A percentile compares a stretch with the other conserved stretches of the same genome.
Conservation (phyloP, 164 flowering plant species). For the Sedum album region DNA sequence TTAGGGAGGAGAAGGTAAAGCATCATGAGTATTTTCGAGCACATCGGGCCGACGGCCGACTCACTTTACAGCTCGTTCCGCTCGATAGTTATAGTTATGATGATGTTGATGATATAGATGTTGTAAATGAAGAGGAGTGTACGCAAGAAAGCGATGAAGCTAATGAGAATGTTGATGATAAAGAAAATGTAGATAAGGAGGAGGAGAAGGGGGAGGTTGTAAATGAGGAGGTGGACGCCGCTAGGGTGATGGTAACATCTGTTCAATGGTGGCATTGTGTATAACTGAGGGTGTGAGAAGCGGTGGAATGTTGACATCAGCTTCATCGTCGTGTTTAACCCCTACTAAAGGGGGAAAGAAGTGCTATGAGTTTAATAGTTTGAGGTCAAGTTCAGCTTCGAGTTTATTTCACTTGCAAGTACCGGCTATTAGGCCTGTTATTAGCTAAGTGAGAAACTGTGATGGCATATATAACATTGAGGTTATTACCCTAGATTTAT, state of each 20-base stretch:
- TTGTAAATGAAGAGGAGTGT: not conserved
- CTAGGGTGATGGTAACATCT: not conserved
- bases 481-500: not conserved
- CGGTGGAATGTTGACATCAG: not conserved
- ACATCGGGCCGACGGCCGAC: constrained; percentile 30
- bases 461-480: not conserved
- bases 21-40: constrained; percentile 38
- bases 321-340: not conserved
- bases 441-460: not conserved
- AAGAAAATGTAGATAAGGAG: not conserved
- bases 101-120: not conserved
- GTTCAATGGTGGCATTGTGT: not conserved
- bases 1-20: too few relatives aligned
- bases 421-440: constrained; percentile 20
- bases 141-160: not conserved
- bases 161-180: not conserved
- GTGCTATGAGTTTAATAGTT: not conserved
- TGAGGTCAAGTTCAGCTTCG: constrained; percentile 12
- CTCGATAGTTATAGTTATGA: constrained; percentile 7
- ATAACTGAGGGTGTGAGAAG: not conserved
- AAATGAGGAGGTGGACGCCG: not conserved
- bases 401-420: constrained; percentile 17
- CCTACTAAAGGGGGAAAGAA: not conserved
- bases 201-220: too few relatives aligned
- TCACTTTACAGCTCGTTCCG: constrained; percentile 28